Base-by-base conservation (phyloP, 1,139 yeast genomes). In the Spathaspora jeffriesii region DNA sequence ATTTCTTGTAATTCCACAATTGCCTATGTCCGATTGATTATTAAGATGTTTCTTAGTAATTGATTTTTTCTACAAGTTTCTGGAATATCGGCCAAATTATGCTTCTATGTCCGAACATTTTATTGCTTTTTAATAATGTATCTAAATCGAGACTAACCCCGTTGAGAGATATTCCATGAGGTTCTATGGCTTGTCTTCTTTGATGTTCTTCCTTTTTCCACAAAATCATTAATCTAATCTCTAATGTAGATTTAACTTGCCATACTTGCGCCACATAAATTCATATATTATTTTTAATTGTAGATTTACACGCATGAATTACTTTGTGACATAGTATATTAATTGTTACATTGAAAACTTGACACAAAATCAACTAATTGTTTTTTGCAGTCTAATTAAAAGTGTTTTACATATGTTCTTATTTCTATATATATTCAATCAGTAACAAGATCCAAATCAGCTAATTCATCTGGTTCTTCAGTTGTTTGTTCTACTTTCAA, bases 401-500 rank as follows among this genome's bases (percentile, higher is more conserved):
- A n/a, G n/a, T n/a, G n/a, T n/a, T n/a, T n/a, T n/a, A n/a, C n/a
- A n/a, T n/a, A 25, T 25, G 28, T 25, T 25, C 28, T 13, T 10
- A 25, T 5, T 25, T 25, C 28, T 5, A 25, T 30, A 30, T 30
- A 14, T 30, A 14, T n/a, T 30, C 17, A 30, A 8, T 14, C 13
- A 34, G 5, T 34, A 13, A n/a, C n/a, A n/a, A 34, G 23, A 18
- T n/a, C 37, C n/a, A 8, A 8, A 8, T n/a, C 17, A 14, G 13
- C 32, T 13, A n/a, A 30, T 30, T 30, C 38, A 8, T 32, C 21
- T 6, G 6, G 5, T 18, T 34, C 38, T 9, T 34, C 22, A 2
- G 7, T 34, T 11, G 11, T 21, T 23, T 42, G 31, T 27, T 38
- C 42, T 18, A 43, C 37, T 38, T 32, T 37, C 25, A 43, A 43